phyloP scores from a whole-genome alignment of 1,284 basidiomycete genomes.

The Fomes fomentarius region DNA sequence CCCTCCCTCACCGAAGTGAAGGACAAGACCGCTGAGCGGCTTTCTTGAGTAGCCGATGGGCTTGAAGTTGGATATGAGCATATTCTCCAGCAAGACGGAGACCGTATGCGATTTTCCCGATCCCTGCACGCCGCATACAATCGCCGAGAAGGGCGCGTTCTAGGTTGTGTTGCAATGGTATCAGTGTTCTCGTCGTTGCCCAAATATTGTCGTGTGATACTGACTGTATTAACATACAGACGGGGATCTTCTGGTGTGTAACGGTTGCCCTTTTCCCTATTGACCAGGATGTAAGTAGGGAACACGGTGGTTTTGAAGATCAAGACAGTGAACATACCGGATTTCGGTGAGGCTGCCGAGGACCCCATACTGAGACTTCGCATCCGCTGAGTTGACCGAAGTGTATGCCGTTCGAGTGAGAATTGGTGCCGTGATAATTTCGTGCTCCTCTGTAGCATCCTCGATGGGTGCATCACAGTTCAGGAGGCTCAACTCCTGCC shows the following conservation, averaged over 20 bases:
- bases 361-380: constrained; percentile 35
- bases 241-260: constrained; percentile 27
- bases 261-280: constrained; percentile 1
- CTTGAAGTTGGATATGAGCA: constrained; percentile 56
- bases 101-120: constrained; percentile 76
- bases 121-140: constrained; percentile 45
- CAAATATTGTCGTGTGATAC: neutral
- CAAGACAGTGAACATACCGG: constrained; percentile 25
- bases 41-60: constrained; percentile 54
- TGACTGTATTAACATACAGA: constrained; percentile 38
- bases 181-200: too few relatives aligned
- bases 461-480: constrained; percentile 1
- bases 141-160: constrained; percentile 41
- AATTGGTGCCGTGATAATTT: constrained; percentile 36
- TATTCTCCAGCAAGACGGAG: constrained; percentile 64
- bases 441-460: constrained; percentile 26
- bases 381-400: constrained; percentile 18
- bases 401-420: constrained; percentile 36
- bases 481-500: constrained; percentile 10
- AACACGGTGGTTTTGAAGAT: neutral
- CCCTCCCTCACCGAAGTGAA: constrained; percentile 73
- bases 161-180: constrained; percentile 13
- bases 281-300: neutral
- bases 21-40: constrained; percentile 62
- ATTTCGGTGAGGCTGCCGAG: constrained; percentile 32